Percentiles rank a stretch among this genome's conserved stretches.
Conservation (phyloP, 139 green algal genomes). For the Dunaliella sp. region DNA sequence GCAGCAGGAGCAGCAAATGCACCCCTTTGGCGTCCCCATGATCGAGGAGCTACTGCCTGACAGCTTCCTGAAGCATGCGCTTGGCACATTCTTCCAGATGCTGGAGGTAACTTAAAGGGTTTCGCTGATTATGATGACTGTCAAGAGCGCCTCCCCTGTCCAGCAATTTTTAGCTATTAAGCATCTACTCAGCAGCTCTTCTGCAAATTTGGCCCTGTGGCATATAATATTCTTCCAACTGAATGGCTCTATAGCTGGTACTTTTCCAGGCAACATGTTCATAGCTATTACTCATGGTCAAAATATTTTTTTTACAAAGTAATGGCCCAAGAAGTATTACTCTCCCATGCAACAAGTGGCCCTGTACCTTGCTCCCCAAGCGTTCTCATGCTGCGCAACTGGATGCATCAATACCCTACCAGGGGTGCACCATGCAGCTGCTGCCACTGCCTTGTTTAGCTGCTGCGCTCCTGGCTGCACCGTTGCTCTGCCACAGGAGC, state of each 20-base stretch:
- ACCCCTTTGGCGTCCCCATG: conserved; percentile 35
- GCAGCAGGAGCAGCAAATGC: not conserved
- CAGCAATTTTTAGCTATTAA: conserved; percentile 10
- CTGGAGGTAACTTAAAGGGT: conserved; percentile 27
- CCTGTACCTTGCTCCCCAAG: not conserved
- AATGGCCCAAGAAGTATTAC: not conserved
- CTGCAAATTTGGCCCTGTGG: not conserved
- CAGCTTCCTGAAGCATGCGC: conserved; percentile 51
- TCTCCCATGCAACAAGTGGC: not conserved
- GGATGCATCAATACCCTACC: no score
- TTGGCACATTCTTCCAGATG: conserved; percentile 55
- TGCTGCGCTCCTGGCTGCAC: not conserved
- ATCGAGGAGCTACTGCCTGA: conserved; percentile 62
- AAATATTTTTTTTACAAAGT: no score
- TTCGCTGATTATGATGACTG: not conserved
- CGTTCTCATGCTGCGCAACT: no score
- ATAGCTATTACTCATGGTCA: no score
- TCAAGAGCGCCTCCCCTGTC: no score
- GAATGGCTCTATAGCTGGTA: no score
- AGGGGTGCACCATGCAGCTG: not conserved
- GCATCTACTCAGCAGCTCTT: not conserved
- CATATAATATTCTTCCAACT: no score
- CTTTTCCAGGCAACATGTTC: no score
- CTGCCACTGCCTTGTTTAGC: not conserved
- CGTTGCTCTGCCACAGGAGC: conserved; percentile 18